Conservation (phyloP, 371 early-diverging fungal genomes). For the Lichtheimia ornata region DNA sequence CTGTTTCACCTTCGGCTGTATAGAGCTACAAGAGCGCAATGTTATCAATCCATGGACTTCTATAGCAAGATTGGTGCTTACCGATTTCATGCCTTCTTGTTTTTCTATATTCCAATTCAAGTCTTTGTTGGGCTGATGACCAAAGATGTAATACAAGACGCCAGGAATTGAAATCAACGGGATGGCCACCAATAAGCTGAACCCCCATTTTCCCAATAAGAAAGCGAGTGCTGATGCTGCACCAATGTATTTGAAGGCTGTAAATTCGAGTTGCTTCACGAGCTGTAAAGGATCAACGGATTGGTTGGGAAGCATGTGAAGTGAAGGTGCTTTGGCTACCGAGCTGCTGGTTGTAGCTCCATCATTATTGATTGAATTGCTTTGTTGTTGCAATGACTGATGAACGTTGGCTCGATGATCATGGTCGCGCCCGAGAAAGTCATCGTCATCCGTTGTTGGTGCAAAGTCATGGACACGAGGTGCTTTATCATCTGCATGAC, state of each 20-base stretch:
- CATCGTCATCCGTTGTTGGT: too few species aligned
- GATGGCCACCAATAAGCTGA: constrained; percentile 21
- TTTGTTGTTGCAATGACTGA: too few species aligned
- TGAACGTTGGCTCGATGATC: too few species aligned
- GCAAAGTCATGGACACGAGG: too few species aligned
- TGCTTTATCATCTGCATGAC: too few species aligned
- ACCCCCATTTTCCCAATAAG: constrained; percentile 24
- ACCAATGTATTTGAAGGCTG: constrained; percentile 34
- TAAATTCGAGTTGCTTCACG: constrained; percentile 24
- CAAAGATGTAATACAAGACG: constrained; percentile 34
- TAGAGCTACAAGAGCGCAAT: constrained; percentile 25
- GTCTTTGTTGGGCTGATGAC: constrained; percentile 18
- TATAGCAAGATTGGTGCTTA: constrained; percentile 7
- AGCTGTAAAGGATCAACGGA: constrained; percentile 23
- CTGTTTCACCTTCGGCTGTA: constrained; percentile 43
- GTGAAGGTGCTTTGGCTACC: too few species aligned
- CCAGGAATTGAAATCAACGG: constrained; percentile 19
- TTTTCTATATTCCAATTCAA: constrained; percentile 41
- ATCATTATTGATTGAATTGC: too few species aligned
- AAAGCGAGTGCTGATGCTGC: constrained; percentile 25
- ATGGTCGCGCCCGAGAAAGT: too few species aligned
- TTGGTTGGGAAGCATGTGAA: too few species aligned
- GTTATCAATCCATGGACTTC: too few species aligned
- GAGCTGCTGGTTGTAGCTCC: too few species aligned
- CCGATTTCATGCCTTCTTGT: constrained; percentile 32